Conservation (phyloP, 345 rosid genomes). For the Pugionium dolabratum region DNA sequence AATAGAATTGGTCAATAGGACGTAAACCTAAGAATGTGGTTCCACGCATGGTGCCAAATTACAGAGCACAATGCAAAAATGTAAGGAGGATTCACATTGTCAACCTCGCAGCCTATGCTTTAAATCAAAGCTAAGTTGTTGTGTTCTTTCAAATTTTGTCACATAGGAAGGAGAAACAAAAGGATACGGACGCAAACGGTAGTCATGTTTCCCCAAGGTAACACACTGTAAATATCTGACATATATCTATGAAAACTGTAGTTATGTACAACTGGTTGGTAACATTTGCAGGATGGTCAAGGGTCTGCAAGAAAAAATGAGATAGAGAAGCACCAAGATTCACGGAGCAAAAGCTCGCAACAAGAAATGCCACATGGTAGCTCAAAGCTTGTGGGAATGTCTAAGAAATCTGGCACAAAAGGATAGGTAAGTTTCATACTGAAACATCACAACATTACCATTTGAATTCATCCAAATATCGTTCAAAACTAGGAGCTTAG, state of each 20-base stretch:
- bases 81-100: constrained; percentile 40
- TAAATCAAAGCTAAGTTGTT: constrained; percentile 16
- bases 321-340: constrained; percentile 47
- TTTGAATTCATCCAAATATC: not conserved
- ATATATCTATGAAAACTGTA: not conserved
- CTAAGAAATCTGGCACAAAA: constrained; percentile 62
- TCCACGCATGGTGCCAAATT: constrained; percentile 44
- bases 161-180: constrained; percentile 58
- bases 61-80: constrained; percentile 43
- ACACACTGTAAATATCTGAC: constrained; percentile 2
- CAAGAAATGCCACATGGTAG: constrained; percentile 45
- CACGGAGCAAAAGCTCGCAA: constrained; percentile 44
- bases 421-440: constrained; percentile 61
- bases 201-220: constrained; percentile 54
- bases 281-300: constrained; percentile 42
- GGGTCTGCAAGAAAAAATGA: constrained; percentile 43
- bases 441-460: constrained; percentile 4
- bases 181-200: constrained; percentile 43
- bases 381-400: constrained; percentile 42
- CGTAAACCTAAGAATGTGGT: constrained; percentile 39
- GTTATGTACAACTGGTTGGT: constrained; percentile 6
- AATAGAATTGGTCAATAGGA: constrained; percentile 50
- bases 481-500: constrained; percentile 16
- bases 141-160: constrained; percentile 20
- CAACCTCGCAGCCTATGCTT: constrained; percentile 4